phyloP scores from a whole-genome alignment of 2,329 filamentous ascomycete genomes.

The Alternaria incomplexa region DNA sequence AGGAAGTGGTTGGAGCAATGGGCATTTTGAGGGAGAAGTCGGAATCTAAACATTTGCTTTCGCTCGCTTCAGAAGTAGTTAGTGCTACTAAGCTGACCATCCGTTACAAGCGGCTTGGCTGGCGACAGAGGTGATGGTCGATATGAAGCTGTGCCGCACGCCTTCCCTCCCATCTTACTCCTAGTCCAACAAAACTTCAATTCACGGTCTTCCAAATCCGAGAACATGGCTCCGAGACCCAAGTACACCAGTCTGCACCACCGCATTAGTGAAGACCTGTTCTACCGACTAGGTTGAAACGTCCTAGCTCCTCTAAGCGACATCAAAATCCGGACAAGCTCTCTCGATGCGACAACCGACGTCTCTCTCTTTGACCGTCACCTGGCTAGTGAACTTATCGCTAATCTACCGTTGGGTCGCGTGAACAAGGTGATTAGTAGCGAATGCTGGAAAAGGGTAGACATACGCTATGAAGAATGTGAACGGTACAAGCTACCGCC shows the following conservation, averaged over 20 bases:
- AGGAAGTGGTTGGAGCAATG: constrained; percentile 4
- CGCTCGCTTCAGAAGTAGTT: neutral
- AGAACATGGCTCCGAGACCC: neutral
- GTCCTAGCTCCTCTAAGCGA: neutral
- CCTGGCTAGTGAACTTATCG: neutral
- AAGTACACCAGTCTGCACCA: neutral
- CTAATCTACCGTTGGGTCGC: neutral
- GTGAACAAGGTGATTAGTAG: neutral
- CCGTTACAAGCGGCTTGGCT: neutral
- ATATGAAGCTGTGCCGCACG: neutral
- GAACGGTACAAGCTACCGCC: constrained; percentile 7
- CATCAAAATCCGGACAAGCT: constrained; percentile 3
- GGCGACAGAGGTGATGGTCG: neutral
- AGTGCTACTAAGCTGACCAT: neutral
- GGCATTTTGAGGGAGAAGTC: neutral
- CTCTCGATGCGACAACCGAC: neutral
- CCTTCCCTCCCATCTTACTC: neutral
- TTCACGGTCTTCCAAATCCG: neutral
- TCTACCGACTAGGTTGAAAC: constrained; percentile 14
- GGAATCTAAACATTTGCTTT: neutral
- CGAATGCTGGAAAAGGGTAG: neutral
- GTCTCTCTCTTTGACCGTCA: constrained; percentile 6
- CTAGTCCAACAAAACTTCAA: too few relatives aligned
- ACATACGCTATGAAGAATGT: neutral
- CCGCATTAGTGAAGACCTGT: neutral